Base-by-base conservation (phyloP, 176 grass and related monocot genomes). In the Zoysia pacifica region DNA sequence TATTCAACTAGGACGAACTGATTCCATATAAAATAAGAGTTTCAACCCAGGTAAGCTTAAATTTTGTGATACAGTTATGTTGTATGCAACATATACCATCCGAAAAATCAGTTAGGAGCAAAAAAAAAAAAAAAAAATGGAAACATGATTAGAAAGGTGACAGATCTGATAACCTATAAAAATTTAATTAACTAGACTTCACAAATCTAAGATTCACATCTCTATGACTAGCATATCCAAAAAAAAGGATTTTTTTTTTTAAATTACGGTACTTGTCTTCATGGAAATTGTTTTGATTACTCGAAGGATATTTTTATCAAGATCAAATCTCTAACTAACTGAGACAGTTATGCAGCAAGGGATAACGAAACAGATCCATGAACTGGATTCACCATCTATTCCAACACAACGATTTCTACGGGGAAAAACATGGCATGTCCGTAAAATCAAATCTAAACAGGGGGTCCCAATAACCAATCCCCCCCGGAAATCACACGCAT, bases 171-270 rank as follows among this genome's bases (percentile, higher is more conserved):
- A 47, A n/a, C 15, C 65, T 73, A 43, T 41, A 58, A 44, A 71
- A 9, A 28, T 62, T 0, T 62, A 0, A 65, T 45, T 39, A 11
- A 62, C 19, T 5, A 15, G 46, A 41, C 11, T 14, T 9, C 75
- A 74, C 15, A 83, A 1, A 61, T 35, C 72, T 7, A 42, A 68
- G 37, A 55, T 80, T 71, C 61, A 72, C n/a, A 72, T 36, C 1
- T 2, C 40, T 42, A 49, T 50, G 12, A 13, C 20, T 4, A 60
- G 3, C 39, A 53, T 0, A 67, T 28, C 1, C 1, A 39, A 40
- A 11, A 12, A 19, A 80, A 53, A n/a, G 3, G 19, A 19, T 36
- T 55, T 73, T 51, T 10, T n/a, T 43, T 1, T 47, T 47, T 28
- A 6, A 35, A 9, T 14, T 20, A 10, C 11, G 6, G 40, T 40